Base-by-base conservation (phyloP, 805 yeast species). In the Saccharomyces kudriavzevii region DNA sequence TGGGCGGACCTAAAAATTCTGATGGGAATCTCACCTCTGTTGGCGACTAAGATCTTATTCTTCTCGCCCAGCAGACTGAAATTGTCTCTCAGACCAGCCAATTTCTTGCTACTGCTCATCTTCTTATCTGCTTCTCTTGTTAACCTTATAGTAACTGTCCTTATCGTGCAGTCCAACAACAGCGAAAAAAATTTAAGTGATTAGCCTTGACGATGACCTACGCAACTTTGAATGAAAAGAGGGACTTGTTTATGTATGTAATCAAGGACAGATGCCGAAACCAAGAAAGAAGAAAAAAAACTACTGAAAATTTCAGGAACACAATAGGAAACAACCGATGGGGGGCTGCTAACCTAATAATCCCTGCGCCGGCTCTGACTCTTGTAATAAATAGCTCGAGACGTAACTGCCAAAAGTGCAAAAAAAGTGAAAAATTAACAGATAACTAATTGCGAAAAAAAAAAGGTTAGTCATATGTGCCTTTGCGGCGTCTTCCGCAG, bases 1-100 rank as follows among this genome's bases (percentile, higher is more conserved):
- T 94, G 99, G 56, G 99, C 99, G 40, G 97, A 85, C 74, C 99
- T 82, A 74, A 92, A 92, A 70, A 92, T 91, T 74, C 94, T 75
- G 66, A 85, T 84, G 47, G 92, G 92, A 63, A 86, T 86, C 71
- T 87, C 92, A 63, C 92, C 94, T 74, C 94, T 77, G 75, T 85
- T 86, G 59, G 92, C 92, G 45, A 87, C 94, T 58, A 87, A 74
- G 66, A 87, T 80, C 76, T 83, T 83, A 70, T 71, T 72, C 50
- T 72, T 66, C 51, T 69, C 67, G 43, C 78, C 77, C 52, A 73
- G 57, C 10, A 75, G 63, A 55, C 61, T 60, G 57, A 64, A 63
- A 52, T 64, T 64, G 60, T 68, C 70, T 54, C 71, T 66, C 45
- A 68, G 52, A 35, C 70, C 71, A 49, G 65, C 56, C 31, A 66